Evolutionary conservation across 2,329 filamentous ascomycete species (phyloP).

Genomic region (Aspergillus sclerotialis): DNA sequence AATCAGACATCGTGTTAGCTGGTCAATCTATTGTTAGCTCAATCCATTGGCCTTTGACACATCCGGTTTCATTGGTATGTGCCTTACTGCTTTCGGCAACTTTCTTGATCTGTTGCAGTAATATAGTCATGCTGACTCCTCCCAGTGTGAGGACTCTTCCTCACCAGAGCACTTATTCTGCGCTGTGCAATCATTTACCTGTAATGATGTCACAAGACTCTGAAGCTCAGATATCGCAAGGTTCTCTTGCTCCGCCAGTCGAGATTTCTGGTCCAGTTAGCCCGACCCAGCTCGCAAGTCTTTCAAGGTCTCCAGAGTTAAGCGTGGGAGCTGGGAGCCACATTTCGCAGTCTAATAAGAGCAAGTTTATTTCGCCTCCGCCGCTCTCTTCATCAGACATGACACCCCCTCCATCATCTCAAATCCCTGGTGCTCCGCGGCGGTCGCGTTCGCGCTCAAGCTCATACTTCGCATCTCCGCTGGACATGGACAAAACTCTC

Average conservation of each 20-base stretch:
- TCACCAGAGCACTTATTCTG: slow-evolving; percentile 10
- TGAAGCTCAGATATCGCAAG: slow-evolving; percentile 22
- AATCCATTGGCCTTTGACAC: slow-evolving; percentile 1
- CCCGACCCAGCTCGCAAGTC: slow-evolving; percentile 22
- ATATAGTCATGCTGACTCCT: slow-evolving; percentile 11
- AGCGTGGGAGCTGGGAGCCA: slow-evolving; percentile 23
- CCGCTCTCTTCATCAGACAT: slow-evolving; percentile 45
- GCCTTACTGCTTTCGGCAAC: slow-evolving; percentile 9
- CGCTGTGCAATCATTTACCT: slow-evolving; percentile 4
- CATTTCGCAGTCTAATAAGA: slow-evolving; percentile 26
- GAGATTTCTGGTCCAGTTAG: slow-evolving; percentile 32
- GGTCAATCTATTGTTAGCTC: not conserved
- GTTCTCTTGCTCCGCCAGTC: slow-evolving; percentile 30
- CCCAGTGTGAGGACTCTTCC: slow-evolving; percentile 16
- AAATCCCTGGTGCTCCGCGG: slow-evolving; percentile 40
- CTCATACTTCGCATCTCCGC: slow-evolving; percentile 39
- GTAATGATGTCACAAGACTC: slow-evolving; percentile 26
- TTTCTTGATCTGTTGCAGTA: slow-evolving; percentile 1
- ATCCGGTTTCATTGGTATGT: slow-evolving; percentile 18
- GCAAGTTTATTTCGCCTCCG: slow-evolving; percentile 34
- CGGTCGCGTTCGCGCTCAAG: slow-evolving; percentile 37
- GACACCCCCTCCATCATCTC: slow-evolving; percentile 59
- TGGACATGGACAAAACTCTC: slow-evolving; percentile 38
- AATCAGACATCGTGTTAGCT: not conserved
- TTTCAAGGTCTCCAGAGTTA: slow-evolving; percentile 31